Conservation (phyloP, 2,329 filamentous ascomycete genomes). For the Claviceps pusilla region DNA sequence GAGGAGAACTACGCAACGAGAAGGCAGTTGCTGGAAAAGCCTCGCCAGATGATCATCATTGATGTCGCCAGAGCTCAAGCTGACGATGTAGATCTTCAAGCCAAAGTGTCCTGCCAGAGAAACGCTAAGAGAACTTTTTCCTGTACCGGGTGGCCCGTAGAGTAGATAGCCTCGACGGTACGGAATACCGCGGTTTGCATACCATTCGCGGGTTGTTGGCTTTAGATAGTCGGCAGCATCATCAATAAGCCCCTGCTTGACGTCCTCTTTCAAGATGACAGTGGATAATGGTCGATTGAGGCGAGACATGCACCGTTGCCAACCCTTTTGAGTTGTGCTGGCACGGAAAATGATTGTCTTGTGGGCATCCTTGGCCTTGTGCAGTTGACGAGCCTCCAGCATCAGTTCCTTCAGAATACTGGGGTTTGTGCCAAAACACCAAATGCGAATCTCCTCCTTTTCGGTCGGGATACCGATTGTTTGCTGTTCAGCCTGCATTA, state of each 20-base stretch:
- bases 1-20: constrained; percentile 56
- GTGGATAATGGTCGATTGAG: constrained; percentile 48
- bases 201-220: constrained; percentile 57
- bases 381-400: constrained; percentile 39
- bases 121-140: constrained; percentile 59
- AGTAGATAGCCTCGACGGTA: constrained; percentile 75
- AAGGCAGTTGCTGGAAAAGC: constrained; percentile 53
- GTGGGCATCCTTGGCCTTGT: constrained; percentile 41
- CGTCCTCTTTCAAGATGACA: constrained; percentile 46
- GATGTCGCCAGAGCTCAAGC: constrained; percentile 45
- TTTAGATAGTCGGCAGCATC: constrained; percentile 50
- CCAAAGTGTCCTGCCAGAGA: constrained; percentile 56
- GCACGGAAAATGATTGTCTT: constrained; percentile 54
- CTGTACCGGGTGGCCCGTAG: constrained; percentile 65
- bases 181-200: constrained; percentile 68
- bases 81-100: constrained; percentile 58
- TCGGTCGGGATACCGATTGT: constrained; percentile 27
- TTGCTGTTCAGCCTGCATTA: constrained; percentile 28
- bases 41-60: constrained; percentile 50
- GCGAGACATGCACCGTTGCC: constrained; percentile 49
- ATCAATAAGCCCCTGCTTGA: constrained; percentile 43
- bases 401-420: constrained; percentile 47
- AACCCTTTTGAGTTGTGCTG: constrained; percentile 31
- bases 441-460: constrained; percentile 44
- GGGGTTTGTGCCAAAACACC: constrained; percentile 47